phyloP scores from a whole-genome alignment of 1,284 basidiomycete species.

The Fistulina hepatica region DNA sequence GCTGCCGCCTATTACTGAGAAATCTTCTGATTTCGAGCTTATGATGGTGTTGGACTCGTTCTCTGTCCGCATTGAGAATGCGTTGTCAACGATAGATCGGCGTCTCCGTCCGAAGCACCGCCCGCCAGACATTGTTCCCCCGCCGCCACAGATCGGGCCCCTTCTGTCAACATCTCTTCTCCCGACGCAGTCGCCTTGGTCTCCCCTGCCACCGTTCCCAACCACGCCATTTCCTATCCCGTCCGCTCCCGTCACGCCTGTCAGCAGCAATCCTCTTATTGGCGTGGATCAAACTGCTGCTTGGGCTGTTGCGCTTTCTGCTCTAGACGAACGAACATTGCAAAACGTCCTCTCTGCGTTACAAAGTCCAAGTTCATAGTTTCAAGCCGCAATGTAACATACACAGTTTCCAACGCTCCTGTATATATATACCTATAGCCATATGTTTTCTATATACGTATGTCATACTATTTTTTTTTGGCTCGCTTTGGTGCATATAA shows the following conservation, averaged over 20 bases:
- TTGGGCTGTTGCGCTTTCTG: constrained; percentile 5
- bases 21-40: constrained; percentile 69
- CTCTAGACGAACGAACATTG: constrained; percentile 40
- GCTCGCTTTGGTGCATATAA: no score
- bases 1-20: constrained; percentile 63
- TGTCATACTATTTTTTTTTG: no score
- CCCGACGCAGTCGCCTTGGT: no score
- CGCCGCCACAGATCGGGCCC: constrained; percentile 13
- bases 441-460: no score
- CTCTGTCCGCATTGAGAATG: constrained; percentile 71
- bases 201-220: no score
- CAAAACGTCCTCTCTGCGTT: constrained; percentile 27
- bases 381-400: no score
- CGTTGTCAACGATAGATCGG: constrained; percentile 48
- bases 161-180: no score
- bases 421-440: no score
- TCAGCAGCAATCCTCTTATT: not conserved
- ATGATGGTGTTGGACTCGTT: constrained; percentile 67
- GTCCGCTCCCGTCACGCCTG: not conserved
- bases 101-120: constrained; percentile 9
- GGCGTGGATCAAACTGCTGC: not conserved
- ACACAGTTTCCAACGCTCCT: no score
- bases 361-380: no score
- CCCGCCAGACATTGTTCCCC: no score
- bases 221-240: no score